These are phyloP conservation scores for Holtermannia corniformis DNA, from an alignment of 768 basidiomycete genomes.

Conservation along the genomic window DNA sequence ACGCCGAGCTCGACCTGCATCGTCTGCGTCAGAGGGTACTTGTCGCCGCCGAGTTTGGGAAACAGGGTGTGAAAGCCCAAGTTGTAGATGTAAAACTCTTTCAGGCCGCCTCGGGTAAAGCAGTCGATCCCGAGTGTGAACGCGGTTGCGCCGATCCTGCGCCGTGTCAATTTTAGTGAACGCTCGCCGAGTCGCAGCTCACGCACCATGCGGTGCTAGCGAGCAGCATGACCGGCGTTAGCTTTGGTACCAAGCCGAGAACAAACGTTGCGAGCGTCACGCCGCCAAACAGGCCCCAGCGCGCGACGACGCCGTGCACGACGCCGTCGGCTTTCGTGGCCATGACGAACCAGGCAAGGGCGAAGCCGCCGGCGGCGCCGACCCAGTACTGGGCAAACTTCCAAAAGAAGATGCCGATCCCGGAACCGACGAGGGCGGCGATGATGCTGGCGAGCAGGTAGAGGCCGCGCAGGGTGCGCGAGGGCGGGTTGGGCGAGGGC, in stretches of 20 bases:
- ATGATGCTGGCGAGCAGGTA: constrained; percentile 75
- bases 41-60: constrained; percentile 58
- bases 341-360: constrained; percentile 77
- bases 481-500: constrained; percentile 55
- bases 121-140: constrained; percentile 92
- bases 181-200: background rate
- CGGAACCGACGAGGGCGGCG: constrained; percentile 75
- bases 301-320: constrained; percentile 62
- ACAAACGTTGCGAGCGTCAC: constrained; percentile 70
- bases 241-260: constrained; percentile 70
- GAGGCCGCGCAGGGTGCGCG: constrained; percentile 68
- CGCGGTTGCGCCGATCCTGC: constrained; percentile 82
- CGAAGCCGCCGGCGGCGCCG: constrained; percentile 69
- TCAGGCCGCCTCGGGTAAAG: constrained; percentile 79
- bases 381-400: constrained; percentile 72
- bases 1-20: constrained; percentile 92
- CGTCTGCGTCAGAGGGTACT: constrained; percentile 74
- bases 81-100: constrained; percentile 98
- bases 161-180: no score
- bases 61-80: constrained; percentile 75
- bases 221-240: constrained; percentile 79
- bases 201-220: constrained; percentile 61
- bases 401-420: constrained; percentile 83
- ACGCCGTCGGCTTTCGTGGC: constrained; percentile 74
- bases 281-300: constrained; percentile 89